phyloP scores from a whole-genome alignment of 1,139 yeast genomes.

The Ogataea hybrid region DNA sequence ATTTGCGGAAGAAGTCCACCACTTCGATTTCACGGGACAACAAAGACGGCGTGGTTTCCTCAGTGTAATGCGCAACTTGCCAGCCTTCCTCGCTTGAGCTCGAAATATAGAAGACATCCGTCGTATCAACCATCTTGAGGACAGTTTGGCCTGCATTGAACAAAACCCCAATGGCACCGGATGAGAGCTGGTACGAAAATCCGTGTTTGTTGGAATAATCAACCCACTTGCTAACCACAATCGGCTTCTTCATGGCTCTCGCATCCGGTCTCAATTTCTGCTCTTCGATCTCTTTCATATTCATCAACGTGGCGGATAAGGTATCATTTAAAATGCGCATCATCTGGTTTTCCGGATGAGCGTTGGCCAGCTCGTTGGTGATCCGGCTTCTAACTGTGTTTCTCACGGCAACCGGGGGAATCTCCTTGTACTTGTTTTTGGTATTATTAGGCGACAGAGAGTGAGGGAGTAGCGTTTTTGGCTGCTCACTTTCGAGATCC shows the following conservation, averaged over 20 bases:
- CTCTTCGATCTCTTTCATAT: slow-evolving; percentile 38
- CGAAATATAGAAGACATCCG: slow-evolving; percentile 60
- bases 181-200: slow-evolving; percentile 86
- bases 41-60: slow-evolving; percentile 52
- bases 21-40: slow-evolving; percentile 74
- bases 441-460: slow-evolving; percentile 93
- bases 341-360: slow-evolving; percentile 29
- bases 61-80: slow-evolving; percentile 65
- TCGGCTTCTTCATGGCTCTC: slow-evolving; percentile 52
- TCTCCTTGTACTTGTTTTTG: slow-evolving; percentile 80
- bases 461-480: slow-evolving; percentile 73
- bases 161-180: slow-evolving; percentile 89
- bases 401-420: slow-evolving; percentile 34
- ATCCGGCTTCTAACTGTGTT: slow-evolving; percentile 27
- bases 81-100: slow-evolving; percentile 67
- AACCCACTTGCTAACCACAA: slow-evolving; percentile 93
- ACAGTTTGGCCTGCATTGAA: slow-evolving; percentile 83
- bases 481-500: slow-evolving; percentile 68
- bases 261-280: slow-evolving; percentile 16
- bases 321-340: slow-evolving; percentile 26
- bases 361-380: slow-evolving; percentile 28
- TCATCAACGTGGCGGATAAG: slow-evolving; percentile 27
- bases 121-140: slow-evolving; percentile 62
- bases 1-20: slow-evolving; percentile 79
- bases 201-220: slow-evolving; percentile 97